These are phyloP conservation scores for Aureobasidium sp. DNA, from an alignment of 2,329 filamentous ascomycete species.

Conservation along the genomic window DNA sequence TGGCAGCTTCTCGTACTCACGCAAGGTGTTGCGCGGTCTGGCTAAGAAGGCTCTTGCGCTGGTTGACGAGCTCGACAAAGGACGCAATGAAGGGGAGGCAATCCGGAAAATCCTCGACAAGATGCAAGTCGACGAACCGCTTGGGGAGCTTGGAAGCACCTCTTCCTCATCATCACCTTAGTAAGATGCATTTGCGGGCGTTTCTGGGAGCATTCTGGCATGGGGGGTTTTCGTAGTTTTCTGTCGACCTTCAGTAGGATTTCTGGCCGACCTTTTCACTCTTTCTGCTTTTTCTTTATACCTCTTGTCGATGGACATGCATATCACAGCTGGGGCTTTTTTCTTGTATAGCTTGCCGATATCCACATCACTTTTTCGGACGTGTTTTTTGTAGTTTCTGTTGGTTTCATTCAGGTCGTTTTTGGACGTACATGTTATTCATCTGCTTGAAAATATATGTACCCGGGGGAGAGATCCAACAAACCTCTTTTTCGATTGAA, in stretches of 20 bases:
- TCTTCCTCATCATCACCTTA: conserved; percentile 5
- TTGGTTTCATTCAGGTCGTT: neutral
- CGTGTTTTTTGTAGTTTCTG: neutral
- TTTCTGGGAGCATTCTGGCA: neutral
- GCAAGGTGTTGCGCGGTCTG: conserved; percentile 47
- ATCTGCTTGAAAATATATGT: conserved; percentile 1
- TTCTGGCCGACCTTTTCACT: neutral
- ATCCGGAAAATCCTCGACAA: conserved; percentile 36
- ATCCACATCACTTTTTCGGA: too few species aligned
- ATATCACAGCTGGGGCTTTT: neutral
- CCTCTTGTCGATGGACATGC: neutral
- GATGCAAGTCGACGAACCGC: conserved; percentile 29
- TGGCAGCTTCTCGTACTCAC: conserved; percentile 82
- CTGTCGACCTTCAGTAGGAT: neutral
- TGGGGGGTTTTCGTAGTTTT: neutral
- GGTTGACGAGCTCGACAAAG: conserved; percentile 35
- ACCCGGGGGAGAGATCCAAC: neutral
- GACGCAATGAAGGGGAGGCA: conserved; percentile 32
- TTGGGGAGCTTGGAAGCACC: neutral
- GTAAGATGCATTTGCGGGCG: neutral
- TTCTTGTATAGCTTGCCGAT: neutral
- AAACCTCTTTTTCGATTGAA: neutral
- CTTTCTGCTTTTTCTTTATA: neutral
- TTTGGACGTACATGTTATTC: conserved; percentile 6
- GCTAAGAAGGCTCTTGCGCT: conserved; percentile 37